These are phyloP conservation scores for Leccinellum rugosiceps DNA, from an alignment of 768 basidiomycete genomes.

Conservation along the genomic window DNA sequence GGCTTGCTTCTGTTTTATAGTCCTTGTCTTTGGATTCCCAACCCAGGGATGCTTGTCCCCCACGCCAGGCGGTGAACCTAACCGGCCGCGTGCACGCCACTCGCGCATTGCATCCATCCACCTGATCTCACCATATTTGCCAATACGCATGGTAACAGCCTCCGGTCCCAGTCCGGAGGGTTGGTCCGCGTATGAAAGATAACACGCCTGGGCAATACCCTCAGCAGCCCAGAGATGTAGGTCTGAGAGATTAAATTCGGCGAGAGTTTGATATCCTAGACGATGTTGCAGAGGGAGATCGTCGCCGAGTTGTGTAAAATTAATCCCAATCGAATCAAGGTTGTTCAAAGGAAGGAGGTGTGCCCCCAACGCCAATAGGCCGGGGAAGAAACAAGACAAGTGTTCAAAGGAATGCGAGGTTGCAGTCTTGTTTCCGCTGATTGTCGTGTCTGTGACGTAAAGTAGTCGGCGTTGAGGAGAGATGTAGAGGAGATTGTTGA, in stretches of 20 bases:
- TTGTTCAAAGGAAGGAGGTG: slow-evolving; percentile 58
- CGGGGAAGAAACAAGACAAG: slow-evolving; percentile 75
- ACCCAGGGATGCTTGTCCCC: slow-evolving; percentile 34
- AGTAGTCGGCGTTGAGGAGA: slow-evolving; percentile 62
- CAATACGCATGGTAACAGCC: slow-evolving; percentile 37
- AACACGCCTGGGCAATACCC: slow-evolving; percentile 71
- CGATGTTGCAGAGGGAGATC: slow-evolving; percentile 21
- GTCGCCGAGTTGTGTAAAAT: slow-evolving; percentile 36
- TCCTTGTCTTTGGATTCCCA: slow-evolving; percentile 20
- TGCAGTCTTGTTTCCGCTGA: slow-evolving; percentile 25
- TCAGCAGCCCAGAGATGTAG: slow-evolving; percentile 74
- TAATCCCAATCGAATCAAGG: slow-evolving; percentile 46
- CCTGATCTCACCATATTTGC: slow-evolving; percentile 19
- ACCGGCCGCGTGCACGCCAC: slow-evolving; percentile 47
- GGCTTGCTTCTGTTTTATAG: slow-evolving; percentile 16
- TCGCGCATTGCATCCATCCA: slow-evolving; percentile 36
- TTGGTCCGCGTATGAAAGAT: slow-evolving; percentile 67
- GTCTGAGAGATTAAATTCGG: slow-evolving; percentile 52
- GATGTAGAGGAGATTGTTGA: slow-evolving; percentile 64
- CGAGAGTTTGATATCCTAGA: slow-evolving; percentile 38
- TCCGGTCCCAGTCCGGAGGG: slow-evolving; percentile 69
- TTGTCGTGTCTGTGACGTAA: slow-evolving; percentile 58
- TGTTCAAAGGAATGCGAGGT: slow-evolving; percentile 63
- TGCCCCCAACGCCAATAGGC: slow-evolving; percentile 68
- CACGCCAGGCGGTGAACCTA: slow-evolving; percentile 53